Percentiles rank a stretch among this genome's conserved stretches.
Evolutionary conservation across 257 asterid genomes (phyloP).

Genomic region (Cruciata laevipes): DNA sequence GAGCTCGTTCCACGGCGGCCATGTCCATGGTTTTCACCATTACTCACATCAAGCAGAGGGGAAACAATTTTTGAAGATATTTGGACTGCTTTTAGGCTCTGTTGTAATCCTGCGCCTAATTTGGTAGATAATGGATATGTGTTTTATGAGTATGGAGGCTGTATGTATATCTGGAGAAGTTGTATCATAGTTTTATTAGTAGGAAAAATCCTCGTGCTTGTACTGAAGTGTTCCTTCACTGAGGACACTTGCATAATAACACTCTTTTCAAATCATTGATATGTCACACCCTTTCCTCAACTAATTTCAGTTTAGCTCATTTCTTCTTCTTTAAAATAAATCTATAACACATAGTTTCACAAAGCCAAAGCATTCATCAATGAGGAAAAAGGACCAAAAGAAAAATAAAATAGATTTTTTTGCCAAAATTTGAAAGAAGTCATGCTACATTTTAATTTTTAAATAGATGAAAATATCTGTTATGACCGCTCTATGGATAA

Average conservation of each 20-base stretch:
- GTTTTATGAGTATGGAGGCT: neutral
- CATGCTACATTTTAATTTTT: no score
- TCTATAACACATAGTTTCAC: no score
- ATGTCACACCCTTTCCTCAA: no score
- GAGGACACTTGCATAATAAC: neutral
- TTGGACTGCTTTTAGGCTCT: conserved; percentile 35
- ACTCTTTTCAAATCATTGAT: no score
- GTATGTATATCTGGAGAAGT: neutral
- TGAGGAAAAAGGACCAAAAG: no score
- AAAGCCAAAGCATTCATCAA: no score
- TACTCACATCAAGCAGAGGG: conserved; percentile 44
- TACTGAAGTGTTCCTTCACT: neutral
- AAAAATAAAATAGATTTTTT: no score
- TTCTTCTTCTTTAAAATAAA: no score
- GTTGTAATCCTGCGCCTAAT: neutral
- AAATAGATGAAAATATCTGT: neutral
- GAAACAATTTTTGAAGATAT: conserved; percentile 47
- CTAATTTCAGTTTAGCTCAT: no score
- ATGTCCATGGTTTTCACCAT: conserved; percentile 51
- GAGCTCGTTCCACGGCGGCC: conserved; percentile 67
- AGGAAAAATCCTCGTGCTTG: neutral
- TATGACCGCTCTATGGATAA: neutral
- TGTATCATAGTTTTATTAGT: neutral
- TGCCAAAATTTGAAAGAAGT: no score
- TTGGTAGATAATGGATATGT: neutral